A percentile compares a stretch with the other conserved stretches of the same genome.
Conservation (phyloP, 768 basidiomycete species). For the Mycena haematopus region DNA sequence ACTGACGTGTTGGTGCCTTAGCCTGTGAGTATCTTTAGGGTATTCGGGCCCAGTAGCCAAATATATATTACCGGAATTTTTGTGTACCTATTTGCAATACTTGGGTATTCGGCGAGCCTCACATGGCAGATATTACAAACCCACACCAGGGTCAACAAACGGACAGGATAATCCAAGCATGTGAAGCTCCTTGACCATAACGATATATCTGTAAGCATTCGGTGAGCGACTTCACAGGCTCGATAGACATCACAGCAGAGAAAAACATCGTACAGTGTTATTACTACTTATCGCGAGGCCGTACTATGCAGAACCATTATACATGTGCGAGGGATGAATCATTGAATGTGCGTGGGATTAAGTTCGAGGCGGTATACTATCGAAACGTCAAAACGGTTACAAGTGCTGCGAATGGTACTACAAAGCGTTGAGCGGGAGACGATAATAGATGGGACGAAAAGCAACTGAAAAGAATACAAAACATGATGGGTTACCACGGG, state of each 20-base stretch:
- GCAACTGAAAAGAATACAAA: not conserved
- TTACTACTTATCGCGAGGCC: not conserved
- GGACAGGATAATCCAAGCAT: no score
- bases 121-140: no score
- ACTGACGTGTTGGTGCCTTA: conserved; percentile 5
- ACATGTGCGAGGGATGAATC: conserved; percentile 9
- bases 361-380: not conserved
- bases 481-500: conserved; percentile 9
- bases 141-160: no score
- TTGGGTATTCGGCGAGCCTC: no score
- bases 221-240: no score
- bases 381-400: not conserved
- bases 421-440: not conserved
- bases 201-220: no score
- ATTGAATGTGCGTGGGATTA: not conserved
- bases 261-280: not conserved
- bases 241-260: not conserved
- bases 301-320: conserved; percentile 11
- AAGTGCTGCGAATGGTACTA: not conserved
- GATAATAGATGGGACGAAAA: no score
- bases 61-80: conserved; percentile 1
- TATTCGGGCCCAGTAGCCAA: not conserved
- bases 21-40: conserved; percentile 18
- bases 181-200: no score
- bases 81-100: conserved; percentile 5